Conservation (phyloP, 768 basidiomycete species). For the Amanita fuliginea region DNA sequence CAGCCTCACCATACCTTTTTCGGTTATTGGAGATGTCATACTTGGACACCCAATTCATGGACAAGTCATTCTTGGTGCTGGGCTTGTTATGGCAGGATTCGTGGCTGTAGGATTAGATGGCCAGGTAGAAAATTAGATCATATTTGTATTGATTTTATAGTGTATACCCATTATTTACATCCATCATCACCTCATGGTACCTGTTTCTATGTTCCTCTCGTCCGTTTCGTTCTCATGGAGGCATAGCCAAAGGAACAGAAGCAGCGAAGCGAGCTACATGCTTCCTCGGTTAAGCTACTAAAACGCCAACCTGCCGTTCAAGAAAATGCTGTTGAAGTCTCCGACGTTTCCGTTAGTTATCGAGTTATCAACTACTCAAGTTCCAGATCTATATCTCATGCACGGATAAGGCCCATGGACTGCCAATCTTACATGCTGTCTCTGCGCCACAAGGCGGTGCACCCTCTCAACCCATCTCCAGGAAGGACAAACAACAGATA, state of each 20-base stretch:
- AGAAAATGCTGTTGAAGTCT: constrained; percentile 31
- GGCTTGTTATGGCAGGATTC: constrained; percentile 69
- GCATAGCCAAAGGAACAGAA: constrained; percentile 30
- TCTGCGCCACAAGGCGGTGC: constrained; percentile 14
- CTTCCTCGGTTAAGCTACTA: constrained; percentile 36
- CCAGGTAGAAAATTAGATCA: constrained; percentile 14
- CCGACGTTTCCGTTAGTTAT: constrained; percentile 29
- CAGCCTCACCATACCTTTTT: constrained; percentile 87
- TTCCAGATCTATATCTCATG: not conserved
- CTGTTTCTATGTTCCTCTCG: not conserved
- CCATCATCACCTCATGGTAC: constrained; percentile 15
- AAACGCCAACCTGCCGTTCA: constrained; percentile 41
- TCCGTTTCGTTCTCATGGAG: constrained; percentile 1
- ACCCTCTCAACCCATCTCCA: constrained; percentile 23
- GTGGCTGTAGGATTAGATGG: constrained; percentile 53
- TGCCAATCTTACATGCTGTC: constrained; percentile 20
- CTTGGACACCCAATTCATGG: constrained; percentile 44
- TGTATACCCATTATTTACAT: not conserved
- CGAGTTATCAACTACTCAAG: constrained; percentile 8
- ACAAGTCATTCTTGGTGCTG: constrained; percentile 64
- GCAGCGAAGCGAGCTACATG: constrained; percentile 34
- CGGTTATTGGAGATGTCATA: constrained; percentile 72
- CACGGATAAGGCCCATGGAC: constrained; percentile 7
- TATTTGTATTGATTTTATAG: not conserved
- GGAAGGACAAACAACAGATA: constrained; percentile 56